Conservation (phyloP, 2,329 filamentous ascomycete genomes). For the Pleomassaria siparia region DNA sequence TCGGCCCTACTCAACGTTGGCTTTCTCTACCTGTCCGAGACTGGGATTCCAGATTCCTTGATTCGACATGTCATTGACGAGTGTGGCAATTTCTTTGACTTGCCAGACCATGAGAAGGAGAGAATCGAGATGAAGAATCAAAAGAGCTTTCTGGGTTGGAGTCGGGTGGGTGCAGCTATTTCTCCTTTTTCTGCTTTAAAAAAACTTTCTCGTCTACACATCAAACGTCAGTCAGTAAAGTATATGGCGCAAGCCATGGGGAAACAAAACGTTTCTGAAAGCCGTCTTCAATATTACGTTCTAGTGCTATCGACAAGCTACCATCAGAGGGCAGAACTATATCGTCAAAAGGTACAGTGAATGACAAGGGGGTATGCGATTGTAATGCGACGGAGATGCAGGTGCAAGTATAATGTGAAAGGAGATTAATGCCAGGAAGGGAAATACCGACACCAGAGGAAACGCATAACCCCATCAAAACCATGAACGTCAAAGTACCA, state of each 20-base stretch:
- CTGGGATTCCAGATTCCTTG: slow-evolving; percentile 59
- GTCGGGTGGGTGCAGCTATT: slow-evolving; percentile 40
- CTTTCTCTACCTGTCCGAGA: slow-evolving; percentile 82
- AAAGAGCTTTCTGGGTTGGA: slow-evolving; percentile 51
- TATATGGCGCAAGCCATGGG: no score
- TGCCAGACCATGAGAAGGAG: slow-evolving; percentile 75
- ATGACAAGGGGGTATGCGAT: not conserved
- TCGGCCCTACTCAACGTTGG: slow-evolving; percentile 82
- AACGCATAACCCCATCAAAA: not conserved
- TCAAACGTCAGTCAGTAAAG: no score
- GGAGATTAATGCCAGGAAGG: slow-evolving; percentile 1
- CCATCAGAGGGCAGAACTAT: not conserved
- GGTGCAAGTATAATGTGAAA: not conserved
- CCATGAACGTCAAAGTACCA: not conserved
- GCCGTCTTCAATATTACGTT: no score
- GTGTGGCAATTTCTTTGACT: slow-evolving; percentile 72
- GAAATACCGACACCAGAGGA: not conserved
- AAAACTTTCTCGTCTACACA: no score
- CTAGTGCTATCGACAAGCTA: not conserved
- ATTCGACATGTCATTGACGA: slow-evolving; percentile 66
- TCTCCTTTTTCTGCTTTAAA: slow-evolving; percentile 1
- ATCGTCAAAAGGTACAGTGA: not conserved
- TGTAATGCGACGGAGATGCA: no score
- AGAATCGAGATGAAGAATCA: slow-evolving; percentile 55
- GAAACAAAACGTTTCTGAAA: not conserved